Base-by-base conservation (phyloP, 148 eudicot species). In the Oxyria digyna region DNA sequence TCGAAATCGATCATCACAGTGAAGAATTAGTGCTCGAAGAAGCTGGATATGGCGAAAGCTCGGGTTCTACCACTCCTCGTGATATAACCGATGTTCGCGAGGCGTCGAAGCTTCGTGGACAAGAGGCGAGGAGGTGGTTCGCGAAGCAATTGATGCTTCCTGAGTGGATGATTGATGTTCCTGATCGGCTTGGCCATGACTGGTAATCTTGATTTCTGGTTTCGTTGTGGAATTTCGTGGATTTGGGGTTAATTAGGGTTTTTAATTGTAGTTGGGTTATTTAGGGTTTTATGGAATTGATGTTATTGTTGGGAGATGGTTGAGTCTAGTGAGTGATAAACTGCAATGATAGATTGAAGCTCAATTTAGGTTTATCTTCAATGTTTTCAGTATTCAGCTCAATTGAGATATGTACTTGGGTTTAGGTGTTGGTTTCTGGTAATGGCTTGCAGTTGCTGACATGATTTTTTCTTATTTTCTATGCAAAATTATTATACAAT, bases 161-260 rank as follows among this genome's bases (percentile, higher is more conserved):
- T n/a, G 98, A 93, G 77, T 93, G 98, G 98, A 92, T 93, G 96
- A 83, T 89, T 32, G 98, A 93, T 43, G 82, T 93, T 13, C 98
- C 98, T 29, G 81, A 86, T 50, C 67, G 75, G 9, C 80, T 93
- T 17, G 69, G 41, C 15, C 67, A 72, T 8, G 98, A 93, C 48
- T 93, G 98, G 98, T 93, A 68, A 45, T 33, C 20, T 59, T 35
- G 21, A 21, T 43, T 33, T 55, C 24, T 57, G n/a, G 8, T 33
- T 35, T 15, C 8, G 24, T 41, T 50, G 65, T 5, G 14, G 13
- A 13, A 4, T 57, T 8, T 29, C 38, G 5, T 29, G 15, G 3
- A 13, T 13, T 3, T 59, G 18, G 37, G 65, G 38, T 59, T 27
- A 59, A 15, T 18, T 59, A 59, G 65, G 65, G 65, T 59, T 59